phyloP scores from a whole-genome alignment of 192 early-diverging fungal species.

The Gonapodya prolifera region DNA sequence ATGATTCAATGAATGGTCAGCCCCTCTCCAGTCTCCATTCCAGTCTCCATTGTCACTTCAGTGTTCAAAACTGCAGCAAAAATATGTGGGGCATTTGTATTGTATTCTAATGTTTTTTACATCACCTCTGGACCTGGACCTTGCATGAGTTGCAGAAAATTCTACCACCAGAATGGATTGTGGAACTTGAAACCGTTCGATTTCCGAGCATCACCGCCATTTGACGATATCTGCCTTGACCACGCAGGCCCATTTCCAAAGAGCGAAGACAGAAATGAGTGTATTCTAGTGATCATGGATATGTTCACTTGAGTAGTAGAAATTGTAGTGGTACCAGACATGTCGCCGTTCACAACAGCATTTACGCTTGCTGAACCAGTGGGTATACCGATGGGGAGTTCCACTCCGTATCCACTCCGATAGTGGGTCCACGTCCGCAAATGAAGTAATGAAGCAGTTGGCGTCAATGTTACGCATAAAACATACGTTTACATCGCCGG shows the following conservation, averaged over 20 bases:
- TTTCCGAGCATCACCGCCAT: background rate
- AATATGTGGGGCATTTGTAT: too few relatives aligned
- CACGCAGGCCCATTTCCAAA: background rate
- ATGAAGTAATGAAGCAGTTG: background rate
- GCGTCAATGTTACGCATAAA: background rate
- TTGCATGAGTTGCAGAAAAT: too few relatives aligned
- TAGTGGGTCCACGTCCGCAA: background rate
- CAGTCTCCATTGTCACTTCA: too few relatives aligned
- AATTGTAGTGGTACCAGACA: background rate
- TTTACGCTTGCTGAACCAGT: background rate
- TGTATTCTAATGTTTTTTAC: too few relatives aligned
- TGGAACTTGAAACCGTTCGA: background rate
- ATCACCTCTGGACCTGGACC: too few relatives aligned
- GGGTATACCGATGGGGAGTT: background rate
- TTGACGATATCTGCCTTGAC: background rate
- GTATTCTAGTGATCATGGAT: background rate
- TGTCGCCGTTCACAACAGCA: background rate
- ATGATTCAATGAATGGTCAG: too few relatives aligned
- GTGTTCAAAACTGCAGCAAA: too few relatives aligned
- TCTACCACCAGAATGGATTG: too few relatives aligned
- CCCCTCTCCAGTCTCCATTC: too few relatives aligned
- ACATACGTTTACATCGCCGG: background rate
- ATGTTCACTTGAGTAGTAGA: background rate
- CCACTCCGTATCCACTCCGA: background rate
- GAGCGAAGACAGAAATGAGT: background rate